Percentiles rank a stretch among this genome's conserved stretches.
Conservation (phyloP, 768 basidiomycete genomes). For the Xanthoconium purpureum region DNA sequence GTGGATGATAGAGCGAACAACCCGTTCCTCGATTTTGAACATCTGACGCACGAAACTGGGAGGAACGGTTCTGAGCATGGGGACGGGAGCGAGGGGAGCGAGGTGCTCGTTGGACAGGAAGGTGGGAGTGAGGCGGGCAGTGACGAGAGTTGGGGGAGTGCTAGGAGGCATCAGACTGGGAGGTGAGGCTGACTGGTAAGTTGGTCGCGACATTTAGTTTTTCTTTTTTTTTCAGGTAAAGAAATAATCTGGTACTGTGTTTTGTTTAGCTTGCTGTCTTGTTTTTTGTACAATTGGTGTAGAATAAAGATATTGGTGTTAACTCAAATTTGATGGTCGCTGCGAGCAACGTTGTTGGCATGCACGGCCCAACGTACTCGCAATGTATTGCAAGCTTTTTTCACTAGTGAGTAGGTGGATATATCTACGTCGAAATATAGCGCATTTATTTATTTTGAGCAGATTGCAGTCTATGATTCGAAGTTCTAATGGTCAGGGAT, state of each 20-base stretch:
- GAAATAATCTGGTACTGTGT: background rate
- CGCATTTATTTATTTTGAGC: background rate
- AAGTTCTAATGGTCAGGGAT: background rate
- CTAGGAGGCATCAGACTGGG: slow-evolving; percentile 10
- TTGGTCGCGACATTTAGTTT: background rate
- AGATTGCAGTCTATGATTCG: background rate
- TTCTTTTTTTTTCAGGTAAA: background rate
- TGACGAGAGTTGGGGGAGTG: slow-evolving; percentile 28
- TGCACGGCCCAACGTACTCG: too few relatives aligned
- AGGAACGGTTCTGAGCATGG: background rate
- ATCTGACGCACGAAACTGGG: background rate
- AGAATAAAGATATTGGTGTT: background rate
- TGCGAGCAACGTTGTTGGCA: too few relatives aligned
- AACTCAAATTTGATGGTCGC: background rate
- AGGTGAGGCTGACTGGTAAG: background rate
- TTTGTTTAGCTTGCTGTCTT: background rate
- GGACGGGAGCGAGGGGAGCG: slow-evolving; percentile 19
- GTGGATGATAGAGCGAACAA: slow-evolving; percentile 13
- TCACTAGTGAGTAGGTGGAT: background rate
- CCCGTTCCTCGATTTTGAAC: slow-evolving; percentile 26
- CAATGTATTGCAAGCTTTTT: background rate
- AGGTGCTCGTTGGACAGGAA: slow-evolving; percentile 15
- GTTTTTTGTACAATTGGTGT: background rate
- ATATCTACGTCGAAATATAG: background rate
- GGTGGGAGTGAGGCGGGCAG: slow-evolving; percentile 21